Conservation (phyloP, 176 grass and related monocot species). For the Carex pumila region DNA sequence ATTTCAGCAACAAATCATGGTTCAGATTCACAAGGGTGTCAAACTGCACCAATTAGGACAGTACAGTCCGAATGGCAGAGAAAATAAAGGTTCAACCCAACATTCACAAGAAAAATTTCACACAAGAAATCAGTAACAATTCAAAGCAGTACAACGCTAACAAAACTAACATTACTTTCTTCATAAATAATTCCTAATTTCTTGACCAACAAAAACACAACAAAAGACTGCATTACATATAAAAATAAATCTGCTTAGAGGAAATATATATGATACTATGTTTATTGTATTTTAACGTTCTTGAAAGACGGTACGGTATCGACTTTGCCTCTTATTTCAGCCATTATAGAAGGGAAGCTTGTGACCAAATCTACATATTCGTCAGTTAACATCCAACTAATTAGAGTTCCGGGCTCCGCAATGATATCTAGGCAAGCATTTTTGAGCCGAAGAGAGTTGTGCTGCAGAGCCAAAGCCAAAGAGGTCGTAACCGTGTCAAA, state of each 20-base stretch:
- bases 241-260: no score
- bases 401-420: neutral
- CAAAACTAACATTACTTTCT: no score
- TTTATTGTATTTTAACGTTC: no score
- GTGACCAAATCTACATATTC: neutral
- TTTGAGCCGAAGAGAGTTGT: neutral
- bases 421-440: neutral
- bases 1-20: no score
- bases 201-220: neutral
- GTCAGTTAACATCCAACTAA: neutral
- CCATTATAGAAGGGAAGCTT: neutral
- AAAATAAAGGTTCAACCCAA: no score
- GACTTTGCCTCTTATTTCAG: neutral
- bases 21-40: no score
- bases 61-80: no score
- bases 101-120: no score
- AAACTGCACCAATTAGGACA: no score
- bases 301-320: neutral
- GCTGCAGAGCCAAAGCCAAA: neutral
- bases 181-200: neutral
- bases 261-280: no score
- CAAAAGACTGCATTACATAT: neutral
- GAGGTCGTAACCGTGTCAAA: neutral
- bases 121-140: no score
- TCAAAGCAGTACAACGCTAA: no score